phyloP scores from a whole-genome alignment of 257 asterid genomes.

The Euphrasia confusa region DNA sequence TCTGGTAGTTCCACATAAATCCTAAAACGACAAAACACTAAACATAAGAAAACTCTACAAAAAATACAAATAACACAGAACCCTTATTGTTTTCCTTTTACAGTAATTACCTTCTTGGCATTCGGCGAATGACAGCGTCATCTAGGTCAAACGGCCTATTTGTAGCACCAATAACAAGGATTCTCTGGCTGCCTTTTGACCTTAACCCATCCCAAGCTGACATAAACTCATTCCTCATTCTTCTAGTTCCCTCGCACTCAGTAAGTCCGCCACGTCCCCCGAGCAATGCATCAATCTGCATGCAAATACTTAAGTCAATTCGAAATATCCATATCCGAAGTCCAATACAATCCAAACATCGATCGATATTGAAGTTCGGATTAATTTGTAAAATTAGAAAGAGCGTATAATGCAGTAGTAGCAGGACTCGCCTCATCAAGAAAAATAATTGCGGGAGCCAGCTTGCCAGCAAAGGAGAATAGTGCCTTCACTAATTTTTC shows the following conservation, averaged over 20 bases:
- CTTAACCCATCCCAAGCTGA: slow-evolving; percentile 76
- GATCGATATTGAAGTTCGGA: neutral
- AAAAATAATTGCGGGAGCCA: slow-evolving; percentile 65
- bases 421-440: slow-evolving; percentile 47
- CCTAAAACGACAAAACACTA: slow-evolving; percentile 26
- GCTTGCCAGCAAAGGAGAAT: slow-evolving; percentile 64
- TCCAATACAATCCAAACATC: neutral
- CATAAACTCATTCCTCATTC: slow-evolving; percentile 68
- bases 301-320: neutral
- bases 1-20: slow-evolving; percentile 71
- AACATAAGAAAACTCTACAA: neutral
- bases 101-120: slow-evolving; percentile 54
- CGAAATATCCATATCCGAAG: neutral
- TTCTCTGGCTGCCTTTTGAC: slow-evolving; percentile 57
- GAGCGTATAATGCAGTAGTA: no score
- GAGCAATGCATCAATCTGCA: slow-evolving; percentile 68
- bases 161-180: slow-evolving; percentile 72
- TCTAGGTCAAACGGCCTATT: slow-evolving; percentile 74
- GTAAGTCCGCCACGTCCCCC: slow-evolving; percentile 67
- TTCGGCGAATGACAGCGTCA: slow-evolving; percentile 74
- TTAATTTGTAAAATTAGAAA: neutral
- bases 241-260: slow-evolving; percentile 58
- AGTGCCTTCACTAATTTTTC: slow-evolving; percentile 63
- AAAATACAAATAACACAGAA: neutral
- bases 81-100: neutral